Conservation (phyloP, 1,284 basidiomycete genomes). For the Neonothopanus nambi region DNA sequence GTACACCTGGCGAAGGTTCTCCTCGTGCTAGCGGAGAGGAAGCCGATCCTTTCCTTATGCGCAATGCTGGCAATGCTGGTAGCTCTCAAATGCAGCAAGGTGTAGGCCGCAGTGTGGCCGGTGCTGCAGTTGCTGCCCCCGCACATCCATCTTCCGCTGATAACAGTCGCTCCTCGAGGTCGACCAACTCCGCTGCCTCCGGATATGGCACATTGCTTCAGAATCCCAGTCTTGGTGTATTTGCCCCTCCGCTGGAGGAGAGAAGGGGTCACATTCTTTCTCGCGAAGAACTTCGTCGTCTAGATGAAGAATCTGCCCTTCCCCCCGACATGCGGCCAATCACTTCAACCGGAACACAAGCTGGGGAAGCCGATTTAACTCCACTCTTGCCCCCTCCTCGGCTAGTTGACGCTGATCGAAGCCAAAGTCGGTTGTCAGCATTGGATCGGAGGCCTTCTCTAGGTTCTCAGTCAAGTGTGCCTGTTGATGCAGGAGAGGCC, state of each 20-base stretch:
- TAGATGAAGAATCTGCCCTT: conserved; percentile 31
- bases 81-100: conserved; percentile 1
- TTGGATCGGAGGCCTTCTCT: conserved; percentile 30
- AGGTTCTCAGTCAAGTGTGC: conserved; percentile 24
- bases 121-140: conserved; percentile 22
- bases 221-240: conserved; percentile 27
- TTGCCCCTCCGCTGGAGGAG: conserved; percentile 1
- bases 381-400: conserved; percentile 34
- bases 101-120: conserved; percentile 15
- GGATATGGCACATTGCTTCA: conserved; percentile 40
- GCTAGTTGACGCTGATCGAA: conserved; percentile 31
- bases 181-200: conserved; percentile 32
- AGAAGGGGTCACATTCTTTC: conserved; percentile 32
- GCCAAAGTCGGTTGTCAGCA: conserved; percentile 14
- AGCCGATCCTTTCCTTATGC: conserved; percentile 57
- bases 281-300: conserved; percentile 33
- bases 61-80: conserved; percentile 29
- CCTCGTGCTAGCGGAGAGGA: conserved; percentile 69
- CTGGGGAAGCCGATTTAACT: conserved; percentile 22
- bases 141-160: conserved; percentile 7
- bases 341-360: conserved; percentile 22
- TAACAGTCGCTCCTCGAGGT: conserved; percentile 29
- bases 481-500: conserved; percentile 43
- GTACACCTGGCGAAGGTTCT: conserved; percentile 58
- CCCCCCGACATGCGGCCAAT: background rate